Evolutionary conservation across 306 rosid species (phyloP), one percentile per base, ranked within the genome.

Genomic region (Begonia fuchsioides): DNA sequence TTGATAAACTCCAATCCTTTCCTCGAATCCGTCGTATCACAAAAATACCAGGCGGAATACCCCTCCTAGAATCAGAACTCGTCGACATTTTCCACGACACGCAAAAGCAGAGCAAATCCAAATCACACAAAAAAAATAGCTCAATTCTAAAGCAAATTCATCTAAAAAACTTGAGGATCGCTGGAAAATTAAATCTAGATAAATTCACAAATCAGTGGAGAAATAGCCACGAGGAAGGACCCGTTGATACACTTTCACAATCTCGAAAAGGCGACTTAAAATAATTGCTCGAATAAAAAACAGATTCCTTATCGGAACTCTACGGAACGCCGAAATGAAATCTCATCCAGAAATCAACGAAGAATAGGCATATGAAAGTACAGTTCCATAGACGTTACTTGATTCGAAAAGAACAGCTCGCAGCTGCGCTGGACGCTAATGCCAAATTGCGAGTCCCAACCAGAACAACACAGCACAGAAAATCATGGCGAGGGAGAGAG

Each of bases 1-100:
- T 76, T 5, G 60, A 44, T 6, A 74, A 59, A 14, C 41, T 65
- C 81, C 82, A 81, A 50, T 86, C 64, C 53, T 39, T 74, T 13
- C 77, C 77, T 52, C 77, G 58, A 32, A 79, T 48, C 32, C 60
- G 56, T 44, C 79, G 52, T 1, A 76, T 7, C 10, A 86, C 58
- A n/a, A 51, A 59, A 49, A 86, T 69, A 52, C 93, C 93, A 1
- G 81, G 83, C 19, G 93, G 93, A 59, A 53, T 63, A 56, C 60
- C 52, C 48, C 75, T 55, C 59, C 1, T 59, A 32, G 70, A 51
- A 15, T 61, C 66, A 35, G 56, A 60, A 39, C 17, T 62, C 19
- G 32, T 51, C 48, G 68, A 20, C 76, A 70, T 69, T 11, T 7
- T 26, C 32, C 6, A 5, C 47, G 19, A 49, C 41, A 5, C 38